Base-by-base conservation (phyloP, 805 yeast genomes). In the Candida caryicola region DNA sequence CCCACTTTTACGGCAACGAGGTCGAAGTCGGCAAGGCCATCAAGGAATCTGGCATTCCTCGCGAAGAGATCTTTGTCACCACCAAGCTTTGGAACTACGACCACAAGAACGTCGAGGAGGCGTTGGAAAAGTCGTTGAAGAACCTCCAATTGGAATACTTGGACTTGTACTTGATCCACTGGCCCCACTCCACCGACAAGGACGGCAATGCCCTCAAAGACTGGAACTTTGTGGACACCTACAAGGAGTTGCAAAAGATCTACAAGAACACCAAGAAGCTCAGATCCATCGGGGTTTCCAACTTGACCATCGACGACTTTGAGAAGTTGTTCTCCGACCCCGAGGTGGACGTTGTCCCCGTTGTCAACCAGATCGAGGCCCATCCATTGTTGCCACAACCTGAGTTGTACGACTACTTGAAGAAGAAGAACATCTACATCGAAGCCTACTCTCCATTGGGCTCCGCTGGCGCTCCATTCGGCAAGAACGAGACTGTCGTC, bases 91-190 rank as follows among this genome's bases (percentile, higher is more conserved):
- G 82, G 79, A 64, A 71, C 39, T 65, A 78, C 8, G 69, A 71
- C 44, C 79, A 78, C 62, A 54, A 66, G 41, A 59, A 69, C 41
- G 80, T 81, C 10, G 73, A 54, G 29, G 62, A 55, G 14, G 83
- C 82, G 6, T 58, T 85, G 23, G 71, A 77, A 7, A 64, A 62
- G 36, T 81, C 89, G 3, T 67, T 86, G 50, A 49, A 71, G 46
- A 77, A 81, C 49, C 66, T 85, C 41, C 81, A 80, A 1, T 54
- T 85, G 49, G 91, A 82, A 29, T 86, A 86, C 51, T 81, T 86
- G 35, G 95, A 86, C 56, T 64, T 86, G 39, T 79, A 81, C 55
- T 70, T 87, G 53, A 73, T 85, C 57, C 95, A 86, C 60, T 86
- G 93, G 93, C 95, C 95, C 4, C 74, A 76, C 27, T 66, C 81